Percentiles rank a stretch among this genome's conserved stretches.
Conservation (phyloP, 108 stramenopile species). For the Nitzschia inconspicua region DNA sequence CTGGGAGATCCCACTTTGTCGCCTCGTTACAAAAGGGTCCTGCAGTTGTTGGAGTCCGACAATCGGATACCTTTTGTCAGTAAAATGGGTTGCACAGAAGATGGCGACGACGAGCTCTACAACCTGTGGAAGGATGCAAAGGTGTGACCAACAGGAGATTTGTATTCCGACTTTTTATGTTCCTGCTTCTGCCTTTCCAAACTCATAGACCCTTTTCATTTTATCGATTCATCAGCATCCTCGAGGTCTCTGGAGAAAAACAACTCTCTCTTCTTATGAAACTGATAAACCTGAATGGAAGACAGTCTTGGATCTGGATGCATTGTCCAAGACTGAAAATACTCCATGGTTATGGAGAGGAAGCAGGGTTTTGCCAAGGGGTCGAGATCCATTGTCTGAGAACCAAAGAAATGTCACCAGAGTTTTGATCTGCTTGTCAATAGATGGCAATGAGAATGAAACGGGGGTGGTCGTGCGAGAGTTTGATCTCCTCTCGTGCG, state of each 20-base stretch:
- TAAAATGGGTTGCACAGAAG: slow-evolving; percentile 47
- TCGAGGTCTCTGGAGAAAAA: slow-evolving; percentile 84
- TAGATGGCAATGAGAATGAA: slow-evolving; percentile 15
- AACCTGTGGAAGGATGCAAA: slow-evolving; percentile 80
- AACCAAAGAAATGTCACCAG: slow-evolving; percentile 50
- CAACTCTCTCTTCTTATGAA: slow-evolving; percentile 60
- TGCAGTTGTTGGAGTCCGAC: slow-evolving; percentile 58
- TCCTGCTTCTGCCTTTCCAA: too few relatives aligned
- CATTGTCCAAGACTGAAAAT: slow-evolving; percentile 57
- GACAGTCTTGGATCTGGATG: slow-evolving; percentile 86
- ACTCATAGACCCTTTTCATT: too few relatives aligned
- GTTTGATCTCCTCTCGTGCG: slow-evolving; percentile 55
- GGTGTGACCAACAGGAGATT: too few relatives aligned
- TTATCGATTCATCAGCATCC: too few relatives aligned
- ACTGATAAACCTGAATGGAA: slow-evolving; percentile 64
- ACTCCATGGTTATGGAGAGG: slow-evolving; percentile 92
- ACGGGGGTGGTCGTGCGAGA: slow-evolving; percentile 67
- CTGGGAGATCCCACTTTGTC: slow-evolving; percentile 83
- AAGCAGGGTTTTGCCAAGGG: slow-evolving; percentile 45
- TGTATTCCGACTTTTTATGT: too few relatives aligned
- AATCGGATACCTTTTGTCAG: slow-evolving; percentile 70
- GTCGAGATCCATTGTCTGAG: slow-evolving; percentile 47
- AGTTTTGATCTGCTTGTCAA: slow-evolving; percentile 69
- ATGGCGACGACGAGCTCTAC: slow-evolving; percentile 48
- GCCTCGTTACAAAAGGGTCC: slow-evolving; percentile 60